phyloP scores from a whole-genome alignment of 495 filamentous ascomycete species.

The Aspergillus olivimuriae region DNA sequence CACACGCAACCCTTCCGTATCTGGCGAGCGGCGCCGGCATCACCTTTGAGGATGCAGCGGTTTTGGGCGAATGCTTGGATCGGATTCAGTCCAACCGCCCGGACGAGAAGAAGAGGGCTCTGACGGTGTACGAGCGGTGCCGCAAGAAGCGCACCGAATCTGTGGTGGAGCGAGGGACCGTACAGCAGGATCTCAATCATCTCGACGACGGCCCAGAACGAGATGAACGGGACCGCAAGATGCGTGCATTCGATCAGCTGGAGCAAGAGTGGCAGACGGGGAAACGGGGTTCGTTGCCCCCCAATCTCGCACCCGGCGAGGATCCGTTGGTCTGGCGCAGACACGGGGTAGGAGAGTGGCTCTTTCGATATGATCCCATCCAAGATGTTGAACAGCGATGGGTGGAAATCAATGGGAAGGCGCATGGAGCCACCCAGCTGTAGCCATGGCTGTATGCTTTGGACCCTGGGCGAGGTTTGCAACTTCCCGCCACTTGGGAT shows the following conservation, averaged over 20 bases:
- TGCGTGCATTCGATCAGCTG: constrained; percentile 14
- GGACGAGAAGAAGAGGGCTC: constrained; percentile 25
- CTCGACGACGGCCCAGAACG: constrained; percentile 42
- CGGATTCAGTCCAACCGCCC: constrained; percentile 20
- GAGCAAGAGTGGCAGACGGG: constrained; percentile 4
- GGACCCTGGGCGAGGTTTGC: too few relatives aligned
- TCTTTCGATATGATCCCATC: constrained; percentile 5
- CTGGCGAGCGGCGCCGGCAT: constrained; percentile 39
- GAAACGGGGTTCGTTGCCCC: background rate
- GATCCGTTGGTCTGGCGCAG: constrained; percentile 1
- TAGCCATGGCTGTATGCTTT: too few relatives aligned
- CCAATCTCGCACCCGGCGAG: background rate
- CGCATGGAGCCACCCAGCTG: too few relatives aligned
- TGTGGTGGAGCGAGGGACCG: constrained; percentile 35
- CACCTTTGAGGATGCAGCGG: constrained; percentile 42
- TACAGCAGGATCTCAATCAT: constrained; percentile 42
- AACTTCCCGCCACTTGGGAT: too few relatives aligned
- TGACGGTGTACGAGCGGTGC: constrained; percentile 37
- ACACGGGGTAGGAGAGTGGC: constrained; percentile 5
- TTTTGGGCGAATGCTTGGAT: constrained; percentile 39
- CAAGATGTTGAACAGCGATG: constrained; percentile 3
- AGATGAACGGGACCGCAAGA: constrained; percentile 33
- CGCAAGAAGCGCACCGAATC: constrained; percentile 34
- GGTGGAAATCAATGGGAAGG: background rate
- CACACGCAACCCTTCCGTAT: constrained; percentile 60